A percentile compares a stretch with the other conserved stretches of the same genome.
Evolutionary conservation across 495 filamentous ascomycete genomes (phyloP).

Genomic region (Annulohypoxylon moriforme): DNA sequence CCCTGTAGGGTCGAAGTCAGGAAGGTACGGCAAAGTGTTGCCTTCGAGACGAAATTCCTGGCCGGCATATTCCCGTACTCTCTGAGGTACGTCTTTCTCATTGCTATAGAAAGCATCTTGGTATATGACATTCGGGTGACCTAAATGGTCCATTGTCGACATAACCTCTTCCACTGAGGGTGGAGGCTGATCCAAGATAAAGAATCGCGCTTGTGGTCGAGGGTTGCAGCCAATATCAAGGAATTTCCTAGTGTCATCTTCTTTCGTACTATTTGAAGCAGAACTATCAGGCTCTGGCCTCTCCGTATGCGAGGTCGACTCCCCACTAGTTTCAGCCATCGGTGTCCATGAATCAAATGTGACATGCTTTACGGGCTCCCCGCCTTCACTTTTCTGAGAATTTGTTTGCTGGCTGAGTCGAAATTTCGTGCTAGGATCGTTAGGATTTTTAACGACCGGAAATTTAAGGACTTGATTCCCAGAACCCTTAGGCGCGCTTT

Average conservation of each 20-base stretch:
- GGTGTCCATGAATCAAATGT: conserved; percentile 47
- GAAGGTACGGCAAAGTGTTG: conserved; percentile 77
- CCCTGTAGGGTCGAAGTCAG: conserved; percentile 78
- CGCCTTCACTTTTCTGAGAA: conserved; percentile 55
- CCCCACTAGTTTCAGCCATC: conserved; percentile 8
- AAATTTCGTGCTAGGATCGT: conserved; percentile 70
- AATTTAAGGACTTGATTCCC: conserved; percentile 66
- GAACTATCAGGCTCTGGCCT: conserved; percentile 23
- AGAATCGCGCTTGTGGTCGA: conserved; percentile 39
- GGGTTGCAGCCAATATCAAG: conserved; percentile 39
- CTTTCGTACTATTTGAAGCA: background rate
- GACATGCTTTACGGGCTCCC: conserved; percentile 51
- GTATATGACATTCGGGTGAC: conserved; percentile 71
- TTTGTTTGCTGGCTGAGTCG: conserved; percentile 75
- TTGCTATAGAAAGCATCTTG: conserved; percentile 89
- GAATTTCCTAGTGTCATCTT: conserved; percentile 9
- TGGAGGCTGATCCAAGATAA: conserved; percentile 48
- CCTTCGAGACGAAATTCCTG: conserved; percentile 85
- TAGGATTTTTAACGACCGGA: conserved; percentile 82
- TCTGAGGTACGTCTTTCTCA: conserved; percentile 86
- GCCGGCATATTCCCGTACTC: conserved; percentile 85
- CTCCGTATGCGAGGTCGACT: conserved; percentile 11
- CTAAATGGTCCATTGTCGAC: conserved; percentile 57
- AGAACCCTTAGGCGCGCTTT: conserved; percentile 31
- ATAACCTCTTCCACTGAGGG: conserved; percentile 54